Evolutionary conservation across 2,329 filamentous ascomycete genomes (phyloP), one percentile per base, ranked within the genome.

Genomic region (Diaporthe vaccinii): DNA sequence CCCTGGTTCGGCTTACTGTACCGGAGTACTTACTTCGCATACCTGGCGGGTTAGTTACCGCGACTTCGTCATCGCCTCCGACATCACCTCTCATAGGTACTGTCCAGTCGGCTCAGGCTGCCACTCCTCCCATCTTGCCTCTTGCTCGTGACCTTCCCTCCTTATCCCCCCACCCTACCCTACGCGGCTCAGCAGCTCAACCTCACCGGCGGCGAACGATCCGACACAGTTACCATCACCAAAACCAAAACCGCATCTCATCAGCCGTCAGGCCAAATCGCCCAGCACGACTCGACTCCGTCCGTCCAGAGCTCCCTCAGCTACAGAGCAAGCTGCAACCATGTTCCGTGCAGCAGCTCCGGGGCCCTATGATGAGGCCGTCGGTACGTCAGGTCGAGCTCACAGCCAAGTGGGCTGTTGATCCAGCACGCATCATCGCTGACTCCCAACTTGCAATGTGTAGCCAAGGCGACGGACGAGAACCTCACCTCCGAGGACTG

Each of bases 391-490:
- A 17, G 36, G 76, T 17, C 22, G 22, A 51, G 31, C 7, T 20
- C 53, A 51, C 44, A 34, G 25, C 41, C 61, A n/a, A 14, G 17
- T 46, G 59, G 39, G 49, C 67, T 28, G 44, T 39, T 25, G 20
- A 28, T 4, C 31, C 15, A 14, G 14, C 44, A 44, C 5, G 22
- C 4, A 44, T 17, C 17, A 59, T 57, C 72, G 51, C 74, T 74
- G 57, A 69, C 75, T 46, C 20, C 15, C 36, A 41, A 36, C 46
- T 61, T 70, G 77, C 80, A 74, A 81, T 78, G 76, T 77, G 73
- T 77, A 92, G 90, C 87, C 84, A 91, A 91, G 87, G 96, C 97
- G 82, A 99, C 97, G 74, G 97, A 99, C 85, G 97, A 99, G 89
- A 99, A 98, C 85, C 91, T 98, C 80, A 98, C 96, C 31, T 94